phyloP scores from a whole-genome alignment of 1,139 yeast genomes.

The Taphrina populina region DNA sequence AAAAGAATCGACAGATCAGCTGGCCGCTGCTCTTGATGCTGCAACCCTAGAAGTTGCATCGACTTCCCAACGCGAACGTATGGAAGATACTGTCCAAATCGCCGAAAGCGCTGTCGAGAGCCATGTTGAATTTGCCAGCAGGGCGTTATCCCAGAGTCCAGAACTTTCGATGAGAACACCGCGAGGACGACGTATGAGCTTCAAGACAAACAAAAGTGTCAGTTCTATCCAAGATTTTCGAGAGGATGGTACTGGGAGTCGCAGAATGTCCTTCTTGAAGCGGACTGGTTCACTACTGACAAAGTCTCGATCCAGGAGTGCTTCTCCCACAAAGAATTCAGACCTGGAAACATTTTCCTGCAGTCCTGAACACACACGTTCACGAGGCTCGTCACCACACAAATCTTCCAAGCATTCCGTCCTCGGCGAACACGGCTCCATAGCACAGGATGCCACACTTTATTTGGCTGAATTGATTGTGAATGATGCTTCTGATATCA shows the following conservation, averaged over 20 bases:
- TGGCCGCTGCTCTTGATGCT: slow-evolving; percentile 6
- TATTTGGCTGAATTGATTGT: slow-evolving; percentile 24
- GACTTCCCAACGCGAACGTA: background rate
- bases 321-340: slow-evolving; percentile 12
- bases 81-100: background rate
- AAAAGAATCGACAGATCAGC: slow-evolving; percentile 5
- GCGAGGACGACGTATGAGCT: slow-evolving; percentile 30
- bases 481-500: slow-evolving; percentile 22
- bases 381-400: slow-evolving; percentile 11
- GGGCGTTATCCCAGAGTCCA: too few relatives aligned
- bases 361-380: slow-evolving; percentile 13
- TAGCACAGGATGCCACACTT: background rate
- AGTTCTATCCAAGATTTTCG: slow-evolving; percentile 7
- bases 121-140: too few relatives aligned
- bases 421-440: background rate
- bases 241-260: background rate
- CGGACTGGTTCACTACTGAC: slow-evolving; percentile 17
- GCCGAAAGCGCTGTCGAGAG: slow-evolving; percentile 1
- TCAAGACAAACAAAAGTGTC: slow-evolving; percentile 20
- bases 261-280: slow-evolving; percentile 13
- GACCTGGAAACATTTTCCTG: background rate
- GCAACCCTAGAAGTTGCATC: background rate
- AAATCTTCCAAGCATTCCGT: background rate
- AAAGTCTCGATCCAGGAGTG: slow-evolving; percentile 22
- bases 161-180: background rate